A percentile compares a stretch with the other conserved stretches of the same genome.
Evolutionary conservation across 352 stramenopile species (phyloP).

Genomic region (Phytophthora fragariae): DNA sequence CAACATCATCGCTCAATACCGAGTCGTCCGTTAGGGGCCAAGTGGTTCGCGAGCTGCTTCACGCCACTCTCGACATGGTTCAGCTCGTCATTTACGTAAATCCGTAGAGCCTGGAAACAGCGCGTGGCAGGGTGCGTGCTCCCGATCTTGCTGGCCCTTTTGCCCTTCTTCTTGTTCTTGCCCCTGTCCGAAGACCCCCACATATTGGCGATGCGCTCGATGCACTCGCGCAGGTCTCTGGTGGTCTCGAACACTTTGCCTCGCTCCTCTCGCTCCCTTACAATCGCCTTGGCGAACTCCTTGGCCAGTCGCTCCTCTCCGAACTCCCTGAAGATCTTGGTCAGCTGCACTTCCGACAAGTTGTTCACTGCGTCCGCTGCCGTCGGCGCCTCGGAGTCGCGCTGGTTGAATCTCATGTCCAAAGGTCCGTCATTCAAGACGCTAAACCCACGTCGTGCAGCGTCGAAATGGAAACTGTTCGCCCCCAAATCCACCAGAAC

Average conservation of each 20-base stretch:
- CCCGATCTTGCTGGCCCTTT: conserved; percentile 32
- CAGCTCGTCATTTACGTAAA: conserved; percentile 86
- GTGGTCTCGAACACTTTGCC: conserved; percentile 66
- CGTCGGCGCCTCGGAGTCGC: conserved; percentile 30
- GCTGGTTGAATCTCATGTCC: conserved; percentile 85
- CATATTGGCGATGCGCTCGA: conserved; percentile 79
- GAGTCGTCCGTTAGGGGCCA: conserved; percentile 67
- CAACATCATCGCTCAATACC: conserved; percentile 29
- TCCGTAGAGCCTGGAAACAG: conserved; percentile 84
- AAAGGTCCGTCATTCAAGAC: conserved; percentile 76
- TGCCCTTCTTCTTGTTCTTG: conserved; percentile 35
- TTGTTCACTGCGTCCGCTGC: conserved; percentile 76
- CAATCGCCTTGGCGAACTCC: conserved; percentile 83
- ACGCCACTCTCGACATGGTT: conserved; percentile 70
- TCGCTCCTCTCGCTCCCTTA: conserved; percentile 67
- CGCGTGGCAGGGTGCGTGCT: conserved; percentile 74
- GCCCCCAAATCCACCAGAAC: conserved; percentile 83
- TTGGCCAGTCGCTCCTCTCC: conserved; percentile 83
- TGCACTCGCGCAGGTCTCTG: conserved; percentile 69
- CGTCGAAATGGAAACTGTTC: conserved; percentile 88
- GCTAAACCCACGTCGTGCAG: conserved; percentile 73
- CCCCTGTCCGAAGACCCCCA: conserved; percentile 47
- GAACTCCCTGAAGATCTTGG: conserved; percentile 72
- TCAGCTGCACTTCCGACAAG: conserved; percentile 79
- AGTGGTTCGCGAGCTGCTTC: conserved; percentile 55